A percentile compares a stretch with the other conserved stretches of the same genome.
Evolutionary conservation across 2,329 filamentous ascomycete species (phyloP).

Genomic region (Dendryphion nanum): DNA sequence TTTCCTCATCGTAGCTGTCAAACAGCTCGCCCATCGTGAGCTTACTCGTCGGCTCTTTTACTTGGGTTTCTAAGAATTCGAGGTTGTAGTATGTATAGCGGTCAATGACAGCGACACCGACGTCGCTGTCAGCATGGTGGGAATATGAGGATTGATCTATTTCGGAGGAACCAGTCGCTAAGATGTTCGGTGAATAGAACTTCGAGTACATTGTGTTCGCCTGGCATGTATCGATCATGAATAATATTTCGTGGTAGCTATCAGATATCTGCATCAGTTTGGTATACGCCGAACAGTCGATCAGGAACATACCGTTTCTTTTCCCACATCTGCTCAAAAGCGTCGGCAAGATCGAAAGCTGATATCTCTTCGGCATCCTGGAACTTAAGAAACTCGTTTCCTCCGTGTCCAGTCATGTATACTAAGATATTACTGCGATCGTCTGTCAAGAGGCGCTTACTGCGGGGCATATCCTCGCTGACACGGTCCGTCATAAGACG

Average conservation of each 20-base stretch:
- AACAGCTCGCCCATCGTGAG: constrained; percentile 92
- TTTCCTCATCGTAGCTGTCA: constrained; percentile 90
- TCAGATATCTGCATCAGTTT: neutral
- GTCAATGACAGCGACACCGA: constrained; percentile 97
- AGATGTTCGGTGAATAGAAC: constrained; percentile 96
- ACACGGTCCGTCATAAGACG: constrained; percentile 90
- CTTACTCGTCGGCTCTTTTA: constrained; percentile 81
- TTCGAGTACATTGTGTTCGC: constrained; percentile 99
- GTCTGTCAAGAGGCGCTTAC: constrained; percentile 90
- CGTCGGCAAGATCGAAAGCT: constrained; percentile 91
- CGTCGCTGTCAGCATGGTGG: constrained; percentile 96
- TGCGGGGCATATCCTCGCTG: constrained; percentile 89
- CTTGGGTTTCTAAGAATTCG: constrained; percentile 89
- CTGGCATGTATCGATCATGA: constrained; percentile 99
- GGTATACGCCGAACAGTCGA: neutral
- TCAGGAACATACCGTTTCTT: constrained; percentile 74
- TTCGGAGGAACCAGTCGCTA: constrained; percentile 94
- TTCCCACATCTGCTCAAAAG: constrained; percentile 99
- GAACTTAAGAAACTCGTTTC: constrained; percentile 97
- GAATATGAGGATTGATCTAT: constrained; percentile 96
- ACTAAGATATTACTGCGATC: constrained; percentile 95
- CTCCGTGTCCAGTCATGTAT: constrained; percentile 98
- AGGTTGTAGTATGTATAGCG: constrained; percentile 98
- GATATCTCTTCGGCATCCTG: constrained; percentile 98
- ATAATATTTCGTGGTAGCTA: constrained; percentile 93